These are phyloP conservation scores for Taphrina confusa DNA, from an alignment of 1,139 yeast species.

Conservation along the genomic window DNA sequence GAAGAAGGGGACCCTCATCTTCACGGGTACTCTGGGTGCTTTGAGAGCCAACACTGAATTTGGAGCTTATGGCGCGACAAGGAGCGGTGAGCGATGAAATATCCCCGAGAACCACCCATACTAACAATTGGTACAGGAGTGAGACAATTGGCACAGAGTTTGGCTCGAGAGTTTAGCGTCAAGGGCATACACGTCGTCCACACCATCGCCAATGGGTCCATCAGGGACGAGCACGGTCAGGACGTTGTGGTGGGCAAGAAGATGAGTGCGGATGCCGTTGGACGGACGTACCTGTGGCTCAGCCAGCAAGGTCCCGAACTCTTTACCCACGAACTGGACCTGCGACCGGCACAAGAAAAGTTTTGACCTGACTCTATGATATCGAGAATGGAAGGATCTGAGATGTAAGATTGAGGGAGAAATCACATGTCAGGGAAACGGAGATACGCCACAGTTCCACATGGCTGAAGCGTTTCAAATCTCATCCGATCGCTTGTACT, in stretches of 20 bases:
- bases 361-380: not conserved
- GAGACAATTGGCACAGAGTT: conserved; percentile 8
- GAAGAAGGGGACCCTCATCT: conserved; percentile 18
- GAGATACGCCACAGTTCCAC: too few species aligned
- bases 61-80: conserved; percentile 13
- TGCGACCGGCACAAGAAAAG: conserved; percentile 15
- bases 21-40: conserved; percentile 18
- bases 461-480: too few species aligned
- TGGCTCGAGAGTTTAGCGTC: conserved; percentile 11
- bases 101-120: not conserved
- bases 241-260: conserved; percentile 9
- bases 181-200: conserved; percentile 20
- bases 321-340: conserved; percentile 10
- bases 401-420: too few species aligned
- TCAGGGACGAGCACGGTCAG: conserved; percentile 8
- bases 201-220: conserved; percentile 19
- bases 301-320: conserved; percentile 2
- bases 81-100: not conserved
- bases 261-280: conserved; percentile 21
- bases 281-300: conserved; percentile 21
- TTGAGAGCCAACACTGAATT: conserved; percentile 7
- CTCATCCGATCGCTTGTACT: too few species aligned
- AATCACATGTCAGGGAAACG: conserved; percentile 6
- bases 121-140: not conserved
- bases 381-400: not conserved